Evolutionary conservation across 441 rosid species (phyloP).

Genomic region (Pelargonium australe): DNA sequence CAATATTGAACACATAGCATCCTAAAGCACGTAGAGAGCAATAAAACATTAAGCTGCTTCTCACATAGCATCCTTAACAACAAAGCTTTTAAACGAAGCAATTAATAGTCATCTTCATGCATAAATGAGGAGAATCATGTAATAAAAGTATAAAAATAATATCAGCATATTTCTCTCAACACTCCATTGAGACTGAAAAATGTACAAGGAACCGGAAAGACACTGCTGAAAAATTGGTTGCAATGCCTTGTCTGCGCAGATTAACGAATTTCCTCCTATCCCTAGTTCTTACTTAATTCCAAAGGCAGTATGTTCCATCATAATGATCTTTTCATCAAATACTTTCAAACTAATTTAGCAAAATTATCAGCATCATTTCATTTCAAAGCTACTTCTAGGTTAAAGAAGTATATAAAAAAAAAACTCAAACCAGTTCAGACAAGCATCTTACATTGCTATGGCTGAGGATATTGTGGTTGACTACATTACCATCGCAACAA

Average conservation of each 20-base stretch:
- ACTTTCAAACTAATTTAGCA: not conserved
- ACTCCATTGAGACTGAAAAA: not conserved
- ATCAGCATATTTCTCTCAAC: not conserved
- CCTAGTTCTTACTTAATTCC: not conserved
- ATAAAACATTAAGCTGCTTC: too few species aligned
- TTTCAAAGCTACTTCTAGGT: not conserved
- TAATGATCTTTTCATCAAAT: not conserved
- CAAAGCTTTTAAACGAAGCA: not conserved
- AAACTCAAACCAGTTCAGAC: not conserved
- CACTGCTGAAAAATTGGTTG: not conserved
- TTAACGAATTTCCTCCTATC: not conserved
- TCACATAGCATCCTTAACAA: not conserved
- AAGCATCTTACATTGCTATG: not conserved
- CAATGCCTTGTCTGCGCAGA: not conserved
- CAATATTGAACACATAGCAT: too few species aligned
- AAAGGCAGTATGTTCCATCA: not conserved
- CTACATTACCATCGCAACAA: too few species aligned
- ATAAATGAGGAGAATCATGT: too few species aligned
- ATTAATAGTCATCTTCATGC: too few species aligned
- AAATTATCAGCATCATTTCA: constrained; percentile 1
- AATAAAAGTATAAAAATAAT: too few species aligned
- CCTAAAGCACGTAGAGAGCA: too few species aligned
- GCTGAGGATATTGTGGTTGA: not conserved
- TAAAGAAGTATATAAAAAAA: not conserved
- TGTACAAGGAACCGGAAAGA: not conserved